Evolutionary conservation across 73 alveolate genomes (phyloP), one percentile per base, ranked within the genome.

Genomic region (Stentor coeruleus): DNA sequence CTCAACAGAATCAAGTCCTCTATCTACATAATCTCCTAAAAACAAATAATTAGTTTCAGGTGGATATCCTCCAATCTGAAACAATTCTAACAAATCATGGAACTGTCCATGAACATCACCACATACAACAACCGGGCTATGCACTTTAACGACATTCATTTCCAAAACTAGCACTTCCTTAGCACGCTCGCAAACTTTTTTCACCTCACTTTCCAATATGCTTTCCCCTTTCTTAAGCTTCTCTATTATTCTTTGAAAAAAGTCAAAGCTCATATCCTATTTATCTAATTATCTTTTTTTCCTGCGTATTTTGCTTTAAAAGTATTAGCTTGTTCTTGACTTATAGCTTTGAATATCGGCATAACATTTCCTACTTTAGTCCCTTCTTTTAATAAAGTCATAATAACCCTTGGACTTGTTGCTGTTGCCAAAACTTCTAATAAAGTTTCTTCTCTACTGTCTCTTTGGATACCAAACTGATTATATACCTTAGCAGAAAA

Each of bases 41-140:
- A 94, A 94, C 40, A 94, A 87, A 72, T 92, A 94, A 77, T 94
- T 94, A 11, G 95, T 92, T 75, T 92, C 89, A 20, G 94, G 95
- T 0, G 98, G 98, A 76, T 87, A 82, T 36, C 98, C 98, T n/a
- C 96, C 98, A 1, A 92, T 92, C 39, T 35, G 28, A 83, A 94
- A 94, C 58, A 94, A 82, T 93, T 94, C 98, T 59, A 95, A 74
- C 55, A 96, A 86, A 90, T 96, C 99, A 60, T 93, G 97, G 91
- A 91, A 96, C 81, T 96, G 99, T 60, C 99, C 99, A 85, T 96
- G 99, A 42, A 96, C 87, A 88, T 96, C 99, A 38, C 99, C 99
- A 83, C 98, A 97, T 74, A 96, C 92, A 55, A 98, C 95, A 74
- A 96, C 96, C 38, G 98, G 97, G 35, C 94, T 84, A 59, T 84